phyloP scores from a whole-genome alignment of 768 basidiomycete species.

The Mycena polygramma region DNA sequence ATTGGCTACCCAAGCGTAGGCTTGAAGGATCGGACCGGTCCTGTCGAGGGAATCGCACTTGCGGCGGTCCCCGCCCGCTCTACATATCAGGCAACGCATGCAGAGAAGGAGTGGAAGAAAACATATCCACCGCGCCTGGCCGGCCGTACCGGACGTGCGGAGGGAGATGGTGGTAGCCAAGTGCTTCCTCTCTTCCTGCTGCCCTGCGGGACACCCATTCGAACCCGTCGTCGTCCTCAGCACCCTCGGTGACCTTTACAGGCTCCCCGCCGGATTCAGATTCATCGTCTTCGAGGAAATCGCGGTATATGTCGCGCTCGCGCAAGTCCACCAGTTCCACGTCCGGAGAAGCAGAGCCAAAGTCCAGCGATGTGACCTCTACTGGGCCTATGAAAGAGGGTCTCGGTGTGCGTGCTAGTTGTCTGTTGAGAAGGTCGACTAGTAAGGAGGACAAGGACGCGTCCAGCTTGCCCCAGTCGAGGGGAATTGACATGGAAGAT shows the following conservation, averaged over 20 bases:
- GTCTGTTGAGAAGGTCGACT: slow-evolving; percentile 82
- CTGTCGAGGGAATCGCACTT: slow-evolving; percentile 64
- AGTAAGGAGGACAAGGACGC: slow-evolving; percentile 75
- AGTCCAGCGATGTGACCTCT: slow-evolving; percentile 86
- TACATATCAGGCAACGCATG: slow-evolving; percentile 61
- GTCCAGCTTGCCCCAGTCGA: slow-evolving; percentile 92
- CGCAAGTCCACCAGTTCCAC: slow-evolving; percentile 92
- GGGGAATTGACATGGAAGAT: slow-evolving; percentile 87
- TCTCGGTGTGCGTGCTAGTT: slow-evolving; percentile 76
- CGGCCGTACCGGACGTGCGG: slow-evolving; percentile 79
- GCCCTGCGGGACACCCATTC: slow-evolving; percentile 85
- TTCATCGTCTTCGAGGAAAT: slow-evolving; percentile 91
- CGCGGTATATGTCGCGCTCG: slow-evolving; percentile 90
- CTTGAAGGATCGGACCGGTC: too few species aligned
- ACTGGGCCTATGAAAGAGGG: slow-evolving; percentile 97
- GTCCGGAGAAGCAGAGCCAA: slow-evolving; percentile 86
- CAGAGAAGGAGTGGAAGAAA: slow-evolving; percentile 64
- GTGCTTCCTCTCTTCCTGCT: slow-evolving; percentile 66
- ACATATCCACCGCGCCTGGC: slow-evolving; percentile 69
- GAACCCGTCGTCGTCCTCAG: slow-evolving; percentile 80
- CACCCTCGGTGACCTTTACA: slow-evolving; percentile 64
- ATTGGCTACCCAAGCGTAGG: too few species aligned
- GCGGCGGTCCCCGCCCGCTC: slow-evolving; percentile 55
- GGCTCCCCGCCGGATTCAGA: slow-evolving; percentile 65
- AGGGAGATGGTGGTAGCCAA: slow-evolving; percentile 77